phyloP scores from a whole-genome alignment of 768 basidiomycete genomes.

The Auriscalpium vulgare region DNA sequence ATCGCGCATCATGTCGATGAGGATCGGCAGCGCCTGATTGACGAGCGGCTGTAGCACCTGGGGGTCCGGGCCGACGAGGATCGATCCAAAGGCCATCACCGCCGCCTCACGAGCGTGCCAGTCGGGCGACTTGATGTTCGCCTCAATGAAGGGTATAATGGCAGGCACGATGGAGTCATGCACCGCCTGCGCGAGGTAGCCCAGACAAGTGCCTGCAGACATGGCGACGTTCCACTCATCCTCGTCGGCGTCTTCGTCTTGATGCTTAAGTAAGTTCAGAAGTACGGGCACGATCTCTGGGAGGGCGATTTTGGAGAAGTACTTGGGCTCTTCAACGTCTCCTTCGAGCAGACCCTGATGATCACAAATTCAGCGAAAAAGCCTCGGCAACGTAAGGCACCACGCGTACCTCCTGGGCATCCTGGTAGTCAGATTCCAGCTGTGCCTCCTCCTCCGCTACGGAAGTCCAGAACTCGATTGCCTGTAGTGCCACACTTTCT shows the following conservation, averaged over 20 bases:
- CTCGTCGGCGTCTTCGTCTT: slow-evolving; percentile 95
- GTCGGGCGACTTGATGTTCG: slow-evolving; percentile 83
- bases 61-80: slow-evolving; percentile 93
- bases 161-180: slow-evolving; percentile 85
- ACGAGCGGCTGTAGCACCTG: slow-evolving; percentile 82
- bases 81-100: slow-evolving; percentile 97
- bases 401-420: slow-evolving; percentile 74
- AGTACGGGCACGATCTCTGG: slow-evolving; percentile 94
- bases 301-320: slow-evolving; percentile 91
- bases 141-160: slow-evolving; percentile 97
- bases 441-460: slow-evolving; percentile 98
- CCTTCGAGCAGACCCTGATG: slow-evolving; percentile 81
- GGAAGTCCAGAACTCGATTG: slow-evolving; percentile 99
- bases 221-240: slow-evolving; percentile 99
- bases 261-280: slow-evolving; percentile 77
- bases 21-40: slow-evolving; percentile 84
- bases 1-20: slow-evolving; percentile 95
- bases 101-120: slow-evolving; percentile 97
- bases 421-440: slow-evolving; percentile 51
- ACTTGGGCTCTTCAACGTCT: slow-evolving; percentile 74
- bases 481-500: slow-evolving; percentile 88
- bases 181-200: slow-evolving; percentile 84
- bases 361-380: slow-evolving; percentile 7
- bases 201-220: slow-evolving; percentile 90
- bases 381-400: not conserved